Evolutionary conservation across 345 rosid species (phyloP), one percentile per base, ranked within the genome.

Genomic region (Alliaria petiolata): DNA sequence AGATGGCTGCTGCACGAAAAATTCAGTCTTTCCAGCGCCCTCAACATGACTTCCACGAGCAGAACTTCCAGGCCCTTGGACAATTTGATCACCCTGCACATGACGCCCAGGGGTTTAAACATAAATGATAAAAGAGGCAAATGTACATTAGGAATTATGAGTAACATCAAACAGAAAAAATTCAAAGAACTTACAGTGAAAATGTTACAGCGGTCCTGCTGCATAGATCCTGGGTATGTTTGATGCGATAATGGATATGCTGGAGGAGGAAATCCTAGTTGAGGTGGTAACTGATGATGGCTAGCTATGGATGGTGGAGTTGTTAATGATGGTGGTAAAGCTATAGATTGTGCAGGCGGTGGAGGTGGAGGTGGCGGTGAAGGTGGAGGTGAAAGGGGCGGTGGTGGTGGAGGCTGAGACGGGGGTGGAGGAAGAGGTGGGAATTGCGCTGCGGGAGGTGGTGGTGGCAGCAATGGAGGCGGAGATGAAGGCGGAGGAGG

Each of bases 71-170:
- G 82, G 62, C 74, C 84, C 82, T 82, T 84, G 89, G 62, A 75
- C 83, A 44, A 75, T 76, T 76, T 86, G 91, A 75, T 84, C 86
- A 73, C 83, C 88, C 98, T 93, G 85, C 62, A 83, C 34, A 71
- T 57, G 51, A 52, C 65, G 16, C 46, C 53, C 66, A 55, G 26
- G 44, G 15, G 10, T 62, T 54, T 45, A 57, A 39, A 57, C 25
- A 71, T 17, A 60, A 20, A 54, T 35, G 56, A 62, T 63, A 44
- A 26, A 63, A 14, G 54, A n/a, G 46, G 46, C n/a, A 13, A 49
- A 35, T 42, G 25, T 11, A 16, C 26, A 6, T 45, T 7, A 42
- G 31, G 40, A 49, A 12, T 12, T 34, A 40, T 61, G 60, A 35
- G 25, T 35, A 55, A 34, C 73, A 38, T 53, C 43, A 76, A 61